These are phyloP conservation scores for Kwoniella bestiolae DNA, from an alignment of 768 basidiomycete genomes.

Conservation along the genomic window DNA sequence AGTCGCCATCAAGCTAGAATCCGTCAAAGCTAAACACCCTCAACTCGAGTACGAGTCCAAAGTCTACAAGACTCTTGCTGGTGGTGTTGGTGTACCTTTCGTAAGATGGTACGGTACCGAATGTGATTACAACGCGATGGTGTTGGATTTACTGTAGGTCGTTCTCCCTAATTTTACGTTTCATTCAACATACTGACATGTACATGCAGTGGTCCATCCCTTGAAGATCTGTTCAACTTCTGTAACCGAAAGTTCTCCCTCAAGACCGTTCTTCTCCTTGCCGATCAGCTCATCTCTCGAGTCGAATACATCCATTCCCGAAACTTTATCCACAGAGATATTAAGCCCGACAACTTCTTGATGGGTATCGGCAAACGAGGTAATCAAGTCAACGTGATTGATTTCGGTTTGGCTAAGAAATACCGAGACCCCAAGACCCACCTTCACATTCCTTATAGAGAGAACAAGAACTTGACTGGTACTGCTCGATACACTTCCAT, in stretches of 20 bases:
- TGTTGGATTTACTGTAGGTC: conserved; percentile 79
- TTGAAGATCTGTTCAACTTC: conserved; percentile 62
- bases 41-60: conserved; percentile 90
- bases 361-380: conserved; percentile 99
- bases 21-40: conserved; percentile 99
- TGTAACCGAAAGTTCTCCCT: conserved; percentile 85
- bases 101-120: conserved; percentile 90
- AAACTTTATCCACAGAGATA: conserved; percentile 92
- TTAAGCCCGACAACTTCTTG: conserved; percentile 98
- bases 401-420: conserved; percentile 88
- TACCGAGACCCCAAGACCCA: conserved; percentile 99
- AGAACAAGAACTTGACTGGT: conserved; percentile 99
- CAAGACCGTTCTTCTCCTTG: conserved; percentile 89
- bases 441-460: conserved; percentile 97
- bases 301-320: conserved; percentile 96
- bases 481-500: conserved; percentile 99
- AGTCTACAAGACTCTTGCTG: conserved; percentile 89
- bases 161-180: no score
- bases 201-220: conserved; percentile 53
- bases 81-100: conserved; percentile 86
- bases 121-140: conserved; percentile 99
- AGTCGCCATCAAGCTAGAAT: conserved; percentile 99
- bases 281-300: conserved; percentile 96
- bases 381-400: conserved; percentile 90
- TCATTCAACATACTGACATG: conserved; percentile 9